Conservation (phyloP, 371 early-diverging fungal genomes). For the Syncephalastrum sp. region DNA sequence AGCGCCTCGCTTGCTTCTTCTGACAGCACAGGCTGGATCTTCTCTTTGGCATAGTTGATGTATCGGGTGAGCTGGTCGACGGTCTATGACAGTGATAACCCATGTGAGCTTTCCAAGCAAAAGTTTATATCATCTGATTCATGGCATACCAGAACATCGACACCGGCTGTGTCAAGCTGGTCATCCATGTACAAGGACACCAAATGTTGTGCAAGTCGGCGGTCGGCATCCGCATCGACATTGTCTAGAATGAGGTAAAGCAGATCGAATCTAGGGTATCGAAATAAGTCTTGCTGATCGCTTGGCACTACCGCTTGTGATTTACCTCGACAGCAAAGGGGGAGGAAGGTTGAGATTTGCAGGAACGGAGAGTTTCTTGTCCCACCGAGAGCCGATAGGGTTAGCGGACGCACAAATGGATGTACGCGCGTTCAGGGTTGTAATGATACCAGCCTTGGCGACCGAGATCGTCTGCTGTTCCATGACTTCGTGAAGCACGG, state of each 20-base stretch:
- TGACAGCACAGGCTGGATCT: constrained; percentile 80
- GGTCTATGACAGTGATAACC: constrained; percentile 48
- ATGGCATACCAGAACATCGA: constrained; percentile 56
- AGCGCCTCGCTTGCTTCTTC: constrained; percentile 81
- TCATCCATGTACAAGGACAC: constrained; percentile 85
- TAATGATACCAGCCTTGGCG: constrained; percentile 99
- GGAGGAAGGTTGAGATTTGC: constrained; percentile 97
- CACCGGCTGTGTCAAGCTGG: constrained; percentile 48
- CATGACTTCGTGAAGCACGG: constrained; percentile 99
- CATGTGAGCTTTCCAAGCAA: constrained; percentile 1
- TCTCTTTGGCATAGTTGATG: constrained; percentile 86
- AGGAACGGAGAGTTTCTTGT: constrained; percentile 84
- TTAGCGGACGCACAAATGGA: constrained; percentile 98
- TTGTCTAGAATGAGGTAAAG: constrained; percentile 93
- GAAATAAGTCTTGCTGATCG: neutral
- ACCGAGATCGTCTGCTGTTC: constrained; percentile 99
- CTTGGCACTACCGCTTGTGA: neutral
- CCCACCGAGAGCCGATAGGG: constrained; percentile 95
- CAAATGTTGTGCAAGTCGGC: constrained; percentile 84
- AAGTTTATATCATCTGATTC: neutral
- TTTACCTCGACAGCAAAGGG: constrained; percentile 87
- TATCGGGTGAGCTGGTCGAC: constrained; percentile 85
- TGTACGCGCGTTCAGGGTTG: constrained; percentile 98
- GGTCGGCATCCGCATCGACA: constrained; percentile 86
- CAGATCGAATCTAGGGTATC: constrained; percentile 82